These are phyloP conservation scores for Vigna angularis DNA, from an alignment of 306 rosid species.

Conservation along the genomic window DNA sequence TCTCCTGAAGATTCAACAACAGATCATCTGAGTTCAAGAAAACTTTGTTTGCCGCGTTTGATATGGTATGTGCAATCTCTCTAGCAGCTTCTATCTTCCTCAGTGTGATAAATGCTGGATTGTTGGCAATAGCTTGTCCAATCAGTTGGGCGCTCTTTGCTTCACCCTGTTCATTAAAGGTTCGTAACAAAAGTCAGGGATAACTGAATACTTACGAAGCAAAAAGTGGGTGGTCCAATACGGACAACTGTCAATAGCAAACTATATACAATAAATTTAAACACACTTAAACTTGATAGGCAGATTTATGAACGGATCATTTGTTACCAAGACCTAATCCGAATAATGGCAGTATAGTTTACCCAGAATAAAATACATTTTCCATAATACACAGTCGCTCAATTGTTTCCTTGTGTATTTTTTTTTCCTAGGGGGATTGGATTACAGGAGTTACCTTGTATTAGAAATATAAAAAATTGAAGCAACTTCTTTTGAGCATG, in stretches of 20 bases:
- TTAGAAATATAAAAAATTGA: slow-evolving; percentile 14
- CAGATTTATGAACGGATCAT: neutral
- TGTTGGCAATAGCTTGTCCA: slow-evolving; percentile 81
- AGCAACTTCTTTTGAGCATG: slow-evolving; percentile 20
- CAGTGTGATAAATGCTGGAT: slow-evolving; percentile 77
- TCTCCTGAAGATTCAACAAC: slow-evolving; percentile 79
- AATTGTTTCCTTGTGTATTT: too few relatives aligned
- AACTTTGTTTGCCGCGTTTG: slow-evolving; percentile 70
- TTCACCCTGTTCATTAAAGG: slow-evolving; percentile 65
- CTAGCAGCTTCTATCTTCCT: slow-evolving; percentile 96
- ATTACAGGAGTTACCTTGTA: too few relatives aligned
- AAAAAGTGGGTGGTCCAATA: neutral
- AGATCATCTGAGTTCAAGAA: slow-evolving; percentile 75
- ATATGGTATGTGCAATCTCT: slow-evolving; percentile 75
- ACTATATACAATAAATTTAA: slow-evolving; percentile 8
- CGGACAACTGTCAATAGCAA: slow-evolving; percentile 15
- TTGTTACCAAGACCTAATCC: slow-evolving; percentile 5
- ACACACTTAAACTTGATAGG: slow-evolving; percentile 16
- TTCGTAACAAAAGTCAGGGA: neutral
- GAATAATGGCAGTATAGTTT: slow-evolving; percentile 17
- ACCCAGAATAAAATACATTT: slow-evolving; percentile 2
- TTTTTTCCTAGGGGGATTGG: too few relatives aligned
- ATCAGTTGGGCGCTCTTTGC: slow-evolving; percentile 85
- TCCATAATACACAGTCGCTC: neutral
- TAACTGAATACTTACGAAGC: neutral